Evolutionary conservation across 352 stramenopile species (phyloP), one percentile per base, ranked within the genome.

Genomic region (Phytophthora hibernalis): DNA sequence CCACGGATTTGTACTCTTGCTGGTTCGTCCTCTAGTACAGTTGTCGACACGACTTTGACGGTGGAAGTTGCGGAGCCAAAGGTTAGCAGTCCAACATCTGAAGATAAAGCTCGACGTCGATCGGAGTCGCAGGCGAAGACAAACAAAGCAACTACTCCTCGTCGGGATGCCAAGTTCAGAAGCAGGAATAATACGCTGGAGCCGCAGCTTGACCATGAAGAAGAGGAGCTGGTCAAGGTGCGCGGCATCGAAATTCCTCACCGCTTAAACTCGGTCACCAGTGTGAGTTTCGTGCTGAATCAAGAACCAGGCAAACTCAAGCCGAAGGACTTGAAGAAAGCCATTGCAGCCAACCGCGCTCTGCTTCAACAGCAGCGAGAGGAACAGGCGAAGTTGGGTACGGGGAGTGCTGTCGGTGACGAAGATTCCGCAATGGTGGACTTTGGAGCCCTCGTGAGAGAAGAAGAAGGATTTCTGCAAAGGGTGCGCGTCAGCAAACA

Each of bases 241-340:
- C 65, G 79, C 16, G 84, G 78, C 1, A 50, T 96, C 13, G 78
- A 91, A 58, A 93, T 97, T 53, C 90, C 89, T 0, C 45, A 33
- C 2, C 57, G 84, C 10, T 64, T 97, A 11, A 76, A 88, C 42
- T 84, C 61, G 3, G 76, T 90, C 48, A 58, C 77, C 24, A 78
- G 82, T 22, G 86, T 93, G 53, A 96, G 82, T 59, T 97, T 93
- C 65, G 75, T 97, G 3, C 69, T 97, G 18, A 97, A 91, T 33
- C 91, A 97, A 75, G 79, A 96, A 56, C 72, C 82, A 0, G 90
- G 91, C 0, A 97, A 97, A 56, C 74, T 97, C 28, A 95, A 95
- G 31, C 90, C 87, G 8, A 96, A 96, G 63, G 89, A 97, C 48
- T 76, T 97, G 10, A 97, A 97, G 70, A 85, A 87, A 38, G 87